These are phyloP conservation scores for Biancaea sappan DNA, from an alignment of 306 rosid genomes.

Conservation along the genomic window DNA sequence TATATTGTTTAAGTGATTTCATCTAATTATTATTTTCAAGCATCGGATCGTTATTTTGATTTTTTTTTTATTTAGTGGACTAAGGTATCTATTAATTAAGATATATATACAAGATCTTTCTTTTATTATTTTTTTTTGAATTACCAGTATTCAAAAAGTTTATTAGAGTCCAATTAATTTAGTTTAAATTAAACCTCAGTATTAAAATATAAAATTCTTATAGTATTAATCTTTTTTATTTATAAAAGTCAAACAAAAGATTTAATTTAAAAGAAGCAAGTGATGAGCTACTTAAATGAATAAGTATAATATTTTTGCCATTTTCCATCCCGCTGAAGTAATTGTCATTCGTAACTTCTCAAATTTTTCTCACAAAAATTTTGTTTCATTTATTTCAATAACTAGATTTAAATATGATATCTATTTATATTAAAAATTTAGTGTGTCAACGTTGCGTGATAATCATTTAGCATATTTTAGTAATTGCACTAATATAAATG, in stretches of 20 bases:
- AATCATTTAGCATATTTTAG: background rate
- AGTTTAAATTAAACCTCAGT: too few relatives aligned
- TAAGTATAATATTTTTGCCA: too few relatives aligned
- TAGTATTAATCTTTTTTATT: too few relatives aligned
- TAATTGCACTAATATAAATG: background rate
- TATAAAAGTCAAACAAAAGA: too few relatives aligned
- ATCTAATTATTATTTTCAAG: background rate
- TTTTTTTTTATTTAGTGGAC: background rate
- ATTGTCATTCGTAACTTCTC: background rate
- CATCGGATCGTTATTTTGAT: background rate
- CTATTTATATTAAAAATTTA: background rate
- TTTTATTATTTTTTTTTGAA: too few relatives aligned
- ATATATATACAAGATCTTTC: too few relatives aligned
- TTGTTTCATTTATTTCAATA: background rate
- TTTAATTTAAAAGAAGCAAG: too few relatives aligned
- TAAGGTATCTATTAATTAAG: background rate
- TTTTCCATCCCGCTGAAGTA: background rate
- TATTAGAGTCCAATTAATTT: too few relatives aligned
- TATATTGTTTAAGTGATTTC: background rate
- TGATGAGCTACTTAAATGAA: too few relatives aligned
- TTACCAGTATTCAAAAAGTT: too few relatives aligned
- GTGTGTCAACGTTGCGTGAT: background rate
- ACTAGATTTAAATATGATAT: background rate
- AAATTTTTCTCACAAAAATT: background rate
- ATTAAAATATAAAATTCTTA: too few relatives aligned